Conservation (phyloP, 192 early-diverging fungal genomes). For the Coemansia erecta region DNA sequence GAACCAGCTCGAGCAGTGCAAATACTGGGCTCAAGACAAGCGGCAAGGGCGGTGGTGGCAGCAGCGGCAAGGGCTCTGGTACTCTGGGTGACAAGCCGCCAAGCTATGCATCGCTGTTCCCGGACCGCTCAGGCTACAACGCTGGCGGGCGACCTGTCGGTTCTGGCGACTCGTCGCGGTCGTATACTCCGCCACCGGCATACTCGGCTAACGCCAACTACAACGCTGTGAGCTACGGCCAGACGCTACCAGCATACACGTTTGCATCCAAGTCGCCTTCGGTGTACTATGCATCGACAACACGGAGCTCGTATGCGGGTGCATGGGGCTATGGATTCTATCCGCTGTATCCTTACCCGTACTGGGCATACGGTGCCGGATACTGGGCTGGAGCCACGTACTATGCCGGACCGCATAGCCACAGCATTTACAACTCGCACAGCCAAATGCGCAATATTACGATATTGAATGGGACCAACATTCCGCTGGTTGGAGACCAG, state of each 20-base stretch:
- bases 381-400: constrained; percentile 20
- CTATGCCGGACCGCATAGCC: constrained; percentile 7
- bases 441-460: constrained; percentile 45
- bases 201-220: constrained; percentile 42
- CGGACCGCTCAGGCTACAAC: constrained; percentile 24
- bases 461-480: constrained; percentile 31
- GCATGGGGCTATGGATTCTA: constrained; percentile 53
- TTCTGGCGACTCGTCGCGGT: constrained; percentile 17
- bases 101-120: constrained; percentile 41
- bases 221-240: constrained; percentile 20
- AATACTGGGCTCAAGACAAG: constrained; percentile 11
- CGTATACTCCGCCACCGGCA: constrained; percentile 35
- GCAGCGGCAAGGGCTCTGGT: constrained; percentile 29
- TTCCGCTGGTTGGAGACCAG: constrained; percentile 30
- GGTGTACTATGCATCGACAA: constrained; percentile 38
- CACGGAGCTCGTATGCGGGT: constrained; percentile 28
- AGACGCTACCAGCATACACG: constrained; percentile 26
- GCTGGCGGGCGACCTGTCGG: constrained; percentile 36
- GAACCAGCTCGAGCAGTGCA: constrained; percentile 14
- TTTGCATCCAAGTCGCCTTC: constrained; percentile 24
- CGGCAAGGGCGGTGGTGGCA: constrained; percentile 34
- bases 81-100: constrained; percentile 37
- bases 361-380: constrained; percentile 48
- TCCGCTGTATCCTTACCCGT: constrained; percentile 48
- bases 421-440: constrained; percentile 32